Evolutionary conservation across 2,329 filamentous ascomycete genomes (phyloP).

Genomic region (Colletotrichum karsti): DNA sequence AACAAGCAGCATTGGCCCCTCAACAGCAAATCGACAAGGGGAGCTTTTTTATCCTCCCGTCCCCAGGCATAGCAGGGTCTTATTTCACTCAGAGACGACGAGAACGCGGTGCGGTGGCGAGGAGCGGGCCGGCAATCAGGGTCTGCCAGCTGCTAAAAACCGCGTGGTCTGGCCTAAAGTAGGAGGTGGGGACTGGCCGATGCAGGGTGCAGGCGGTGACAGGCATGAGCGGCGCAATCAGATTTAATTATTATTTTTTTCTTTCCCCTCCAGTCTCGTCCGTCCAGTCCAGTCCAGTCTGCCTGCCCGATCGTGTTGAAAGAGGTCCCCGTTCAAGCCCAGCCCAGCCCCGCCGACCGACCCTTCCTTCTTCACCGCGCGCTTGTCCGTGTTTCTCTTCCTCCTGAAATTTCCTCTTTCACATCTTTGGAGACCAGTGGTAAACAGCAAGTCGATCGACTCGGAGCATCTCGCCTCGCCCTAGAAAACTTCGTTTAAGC

Average conservation of each 20-base stretch:
- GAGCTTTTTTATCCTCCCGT: not conserved
- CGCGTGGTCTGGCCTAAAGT: not conserved
- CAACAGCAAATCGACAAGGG: not conserved
- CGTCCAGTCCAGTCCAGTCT: conserved; percentile 11
- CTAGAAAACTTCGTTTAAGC: not conserved
- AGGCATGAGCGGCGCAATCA: conserved; percentile 25
- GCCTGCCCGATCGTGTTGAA: conserved; percentile 25
- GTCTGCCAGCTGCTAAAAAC: conserved; percentile 18
- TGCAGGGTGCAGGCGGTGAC: conserved; percentile 30
- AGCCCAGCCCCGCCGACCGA: conserved; percentile 13
- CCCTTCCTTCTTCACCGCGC: conserved; percentile 25
- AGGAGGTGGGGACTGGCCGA: not conserved
- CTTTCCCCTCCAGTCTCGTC: conserved; percentile 8
- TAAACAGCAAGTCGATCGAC: not conserved
- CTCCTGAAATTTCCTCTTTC: conserved; percentile 18
- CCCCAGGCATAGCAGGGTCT: too few relatives aligned
- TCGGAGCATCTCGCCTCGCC: not conserved
- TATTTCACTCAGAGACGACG: not conserved
- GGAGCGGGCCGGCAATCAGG: conserved; percentile 22
- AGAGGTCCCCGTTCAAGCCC: conserved; percentile 12
- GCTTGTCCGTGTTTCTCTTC: conserved; percentile 16
- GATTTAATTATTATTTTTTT: conserved; percentile 13
- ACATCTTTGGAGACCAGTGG: too few relatives aligned
- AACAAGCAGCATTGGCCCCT: not conserved
- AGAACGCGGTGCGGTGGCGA: not conserved